Base-by-base conservation (phyloP, 176 grass and related monocot species). In the Triticum timopheevii region DNA sequence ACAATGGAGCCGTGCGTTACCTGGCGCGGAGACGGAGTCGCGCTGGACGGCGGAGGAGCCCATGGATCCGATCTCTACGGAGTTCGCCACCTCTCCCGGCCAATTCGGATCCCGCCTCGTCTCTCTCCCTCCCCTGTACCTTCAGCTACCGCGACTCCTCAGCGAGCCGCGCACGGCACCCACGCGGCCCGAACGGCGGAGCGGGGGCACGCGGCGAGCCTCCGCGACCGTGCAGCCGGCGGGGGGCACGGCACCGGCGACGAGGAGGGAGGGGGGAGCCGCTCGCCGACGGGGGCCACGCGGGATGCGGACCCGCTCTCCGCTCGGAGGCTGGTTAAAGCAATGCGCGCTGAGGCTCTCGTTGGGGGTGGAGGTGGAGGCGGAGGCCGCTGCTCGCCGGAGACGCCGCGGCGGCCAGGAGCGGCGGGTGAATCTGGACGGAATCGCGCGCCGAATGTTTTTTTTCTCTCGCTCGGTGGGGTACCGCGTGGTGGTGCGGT, bases 11-110 rank as follows among this genome's bases (percentile, higher is more conserved):
- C 20, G 15, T 52, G 44, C 8, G n/a, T 61, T 69, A 90, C 88
- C 88, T 90, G 35, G 65, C 3, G 72, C 28, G 3, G 88, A 28
- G 50, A 34, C 28, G 22, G 83, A 1, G 69, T 86, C 88, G 52
- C 13, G 27, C 78, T 86, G 88, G 71, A 80, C 35, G 63, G 83
- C 76, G 0, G 83, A 77, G 6, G 83, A 86, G 71, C 83, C 88
- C 88, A 86, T 86, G 88, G 83, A 86, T 50, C 83, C 88, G 52
- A 90, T 86, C 78, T 90, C 83, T 12, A 86, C 23, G 78, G 88
- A 90, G 17, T 9, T 33, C 78, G 83, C 78, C 88, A 86, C 88
- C 49, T 27, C 88, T 73, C 50, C 63, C 61, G 61, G 63, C 44
- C 19, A 76, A 61, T 68, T 23, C 38, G 81, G 87, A 84, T 84